Evolutionary conservation across 139 green algal species (phyloP), one percentile per base, ranked within the genome.

Genomic region (Mesotaenium endlicherianum): DNA sequence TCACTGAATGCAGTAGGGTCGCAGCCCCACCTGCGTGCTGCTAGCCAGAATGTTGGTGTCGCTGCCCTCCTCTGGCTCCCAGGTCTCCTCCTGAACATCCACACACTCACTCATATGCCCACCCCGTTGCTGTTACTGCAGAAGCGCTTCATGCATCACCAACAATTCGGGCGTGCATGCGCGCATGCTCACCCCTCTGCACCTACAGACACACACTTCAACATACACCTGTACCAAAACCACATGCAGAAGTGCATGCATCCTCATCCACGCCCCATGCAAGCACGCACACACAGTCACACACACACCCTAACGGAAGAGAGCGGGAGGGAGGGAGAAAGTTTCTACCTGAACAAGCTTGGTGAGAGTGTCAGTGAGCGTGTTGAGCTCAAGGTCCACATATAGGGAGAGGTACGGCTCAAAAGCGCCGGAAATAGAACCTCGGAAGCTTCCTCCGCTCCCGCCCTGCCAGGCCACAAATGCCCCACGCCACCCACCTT

Each of bases 61-160:
- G 20, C 68, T 87, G 49, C 72, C 70, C 40, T 85, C 67, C 41
- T 86, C 75, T 11, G 49, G 85, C 38, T 86, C 81, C 95, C 95
- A 98, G 43, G 82, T 93, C 93, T 98, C 96, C 84, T 95, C 92
- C 49, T 55, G 50, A 40, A 97, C 83, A 31, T 39, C 47, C 8
- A 57, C n/a, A n/a, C n/a, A n/a, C n/a, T n/a, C n/a, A n/a, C n/a
- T n/a, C n/a, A n/a, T n/a, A n/a, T n/a, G n/a, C n/a, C n/a, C n/a
- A n/a, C n/a, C n/a, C n/a, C n/a, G n/a, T n/a, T n/a, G n/a, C n/a
- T n/a, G n/a, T n/a, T n/a, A n/a, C n/a, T n/a, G n/a, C n/a, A n/a
- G n/a, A n/a, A n/a, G n/a, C n/a, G n/a, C n/a, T n/a, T n/a, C n/a
- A n/a, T n/a, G n/a, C n/a, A n/a, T n/a, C n/a, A n/a, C n/a, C n/a